Base-by-base conservation (phyloP, 179 eudicot genomes). In the Silene vulgaris region DNA sequence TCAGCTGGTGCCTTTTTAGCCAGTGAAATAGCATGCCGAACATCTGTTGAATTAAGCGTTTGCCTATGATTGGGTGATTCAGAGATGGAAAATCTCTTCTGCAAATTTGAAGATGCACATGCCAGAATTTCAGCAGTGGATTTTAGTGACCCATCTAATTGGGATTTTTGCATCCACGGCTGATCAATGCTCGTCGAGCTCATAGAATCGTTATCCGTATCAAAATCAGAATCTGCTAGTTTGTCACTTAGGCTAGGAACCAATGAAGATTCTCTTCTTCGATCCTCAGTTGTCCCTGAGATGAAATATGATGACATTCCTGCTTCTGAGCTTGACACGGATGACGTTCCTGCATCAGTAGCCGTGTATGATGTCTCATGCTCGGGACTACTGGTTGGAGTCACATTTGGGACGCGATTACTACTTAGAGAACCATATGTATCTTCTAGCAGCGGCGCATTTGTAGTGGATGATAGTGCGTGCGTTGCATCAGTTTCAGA, bases 321-420 rank as follows among this genome's bases (percentile, higher is more conserved):
- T 1, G 78, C 73, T 48, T 88, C 92, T 73, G 86, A 68, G 82
- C 90, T 88, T 72, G 94, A 88, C 50, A 89, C 60, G 8, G 97
- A 89, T 12, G 90, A 84, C 64, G 87, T 84, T 75, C 92, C 86
- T 5, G 28, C 83, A 67, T 84, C 88, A 52, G 91, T 88, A 23
- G 85, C 78, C 32, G 88, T 79, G 73, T 85, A 89, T 40, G 88
- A 85, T 61, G 85, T 75, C 30, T 78, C 84, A 14, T 84, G 90
- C 68, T 88, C 97, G 13, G 97, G 97, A 77, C 91, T 91, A 80
- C 92, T 84, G 40, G 71, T 86, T 30, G 94, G 94, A 57, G 94
- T 91, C 52, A 88, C 96, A 78, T 89, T 89, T 70, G 96, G 96
- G 30, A 86, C 96, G 63, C 80, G 82, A 50, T 65, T 84, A 48